Percentiles rank a stretch among this genome's conserved stretches.
These are phyloP conservation scores for Protomyces inundatus DNA, from an alignment of 1,139 yeast species.

Conservation along the genomic window DNA sequence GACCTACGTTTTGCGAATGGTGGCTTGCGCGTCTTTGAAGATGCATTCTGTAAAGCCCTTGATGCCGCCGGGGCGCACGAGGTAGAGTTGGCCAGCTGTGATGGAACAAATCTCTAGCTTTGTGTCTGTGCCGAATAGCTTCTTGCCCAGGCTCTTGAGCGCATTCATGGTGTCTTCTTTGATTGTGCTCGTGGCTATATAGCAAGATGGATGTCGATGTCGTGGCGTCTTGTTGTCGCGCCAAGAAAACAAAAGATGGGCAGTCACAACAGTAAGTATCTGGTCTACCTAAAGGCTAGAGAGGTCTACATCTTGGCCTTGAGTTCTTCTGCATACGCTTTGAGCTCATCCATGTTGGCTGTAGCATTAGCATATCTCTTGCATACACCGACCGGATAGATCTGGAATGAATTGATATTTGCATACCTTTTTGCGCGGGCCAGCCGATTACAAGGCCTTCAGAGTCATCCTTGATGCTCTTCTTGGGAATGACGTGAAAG, in stretches of 20 bases:
- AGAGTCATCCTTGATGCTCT: slow-evolving; percentile 44
- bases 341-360: slow-evolving; percentile 20
- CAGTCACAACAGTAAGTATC: too few relatives aligned
- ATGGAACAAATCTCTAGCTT: slow-evolving; percentile 62
- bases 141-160: slow-evolving; percentile 26
- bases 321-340: slow-evolving; percentile 17
- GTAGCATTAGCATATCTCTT: neutral
- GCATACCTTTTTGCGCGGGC: slow-evolving; percentile 68
- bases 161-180: slow-evolving; percentile 17
- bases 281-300: too few relatives aligned
- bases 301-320: slow-evolving; percentile 9
- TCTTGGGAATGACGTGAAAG: slow-evolving; percentile 89
- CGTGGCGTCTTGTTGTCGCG: too few relatives aligned
- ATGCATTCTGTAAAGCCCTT: slow-evolving; percentile 84
- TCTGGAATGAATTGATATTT: slow-evolving; percentile 34
- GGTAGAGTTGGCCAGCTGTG: slow-evolving; percentile 73
- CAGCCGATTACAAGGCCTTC: slow-evolving; percentile 83
- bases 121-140: slow-evolving; percentile 39
- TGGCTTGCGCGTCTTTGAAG: slow-evolving; percentile 37
- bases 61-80: slow-evolving; percentile 73
- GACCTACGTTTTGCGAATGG: neutral
- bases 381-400: neutral
- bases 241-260: too few relatives aligned
- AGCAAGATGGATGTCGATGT: too few relatives aligned
- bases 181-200: neutral